Conservation (phyloP, 2,329 filamentous ascomycete species). For the Tolypocladium paradoxum region DNA sequence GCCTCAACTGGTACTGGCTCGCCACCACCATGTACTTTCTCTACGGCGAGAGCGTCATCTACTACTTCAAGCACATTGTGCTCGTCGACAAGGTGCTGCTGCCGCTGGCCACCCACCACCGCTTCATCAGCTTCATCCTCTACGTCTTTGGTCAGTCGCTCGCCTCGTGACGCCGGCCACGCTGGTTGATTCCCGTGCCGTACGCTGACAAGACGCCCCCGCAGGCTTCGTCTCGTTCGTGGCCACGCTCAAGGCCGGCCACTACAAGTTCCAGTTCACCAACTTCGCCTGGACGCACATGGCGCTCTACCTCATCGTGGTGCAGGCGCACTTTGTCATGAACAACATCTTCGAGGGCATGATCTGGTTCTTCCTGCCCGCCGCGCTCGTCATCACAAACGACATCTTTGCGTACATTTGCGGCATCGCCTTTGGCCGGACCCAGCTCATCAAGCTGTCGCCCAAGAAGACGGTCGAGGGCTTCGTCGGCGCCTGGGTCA, state of each 20-base stretch:
- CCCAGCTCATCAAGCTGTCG: conserved; percentile 93
- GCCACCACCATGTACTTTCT: conserved; percentile 99
- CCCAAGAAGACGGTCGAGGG: conserved; percentile 99
- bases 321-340: conserved; percentile 98
- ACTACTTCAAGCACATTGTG: conserved; percentile 99
- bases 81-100: conserved; percentile 87
- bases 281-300: conserved; percentile 99
- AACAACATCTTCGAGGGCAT: conserved; percentile 99
- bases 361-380: conserved; percentile 99
- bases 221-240: conserved; percentile 98
- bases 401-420: conserved; percentile 98
- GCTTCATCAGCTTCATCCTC: conserved; percentile 97
- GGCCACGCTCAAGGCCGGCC: conserved; percentile 81
- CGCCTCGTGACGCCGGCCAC: too few relatives aligned
- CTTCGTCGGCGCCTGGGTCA: conserved; percentile 92
- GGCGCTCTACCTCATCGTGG: conserved; percentile 94
- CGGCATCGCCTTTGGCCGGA: conserved; percentile 91
- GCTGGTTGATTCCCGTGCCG: too few relatives aligned
- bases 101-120: conserved; percentile 90
- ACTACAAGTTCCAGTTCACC: conserved; percentile 98
- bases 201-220: too few relatives aligned
- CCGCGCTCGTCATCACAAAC: conserved; percentile 91
- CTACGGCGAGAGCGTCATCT: conserved; percentile 97
- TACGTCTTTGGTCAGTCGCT: conserved; percentile 87
- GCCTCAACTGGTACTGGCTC: conserved; percentile 97